Conservation (phyloP, 805 yeast genomes). For the Candida parachauliodes region DNA sequence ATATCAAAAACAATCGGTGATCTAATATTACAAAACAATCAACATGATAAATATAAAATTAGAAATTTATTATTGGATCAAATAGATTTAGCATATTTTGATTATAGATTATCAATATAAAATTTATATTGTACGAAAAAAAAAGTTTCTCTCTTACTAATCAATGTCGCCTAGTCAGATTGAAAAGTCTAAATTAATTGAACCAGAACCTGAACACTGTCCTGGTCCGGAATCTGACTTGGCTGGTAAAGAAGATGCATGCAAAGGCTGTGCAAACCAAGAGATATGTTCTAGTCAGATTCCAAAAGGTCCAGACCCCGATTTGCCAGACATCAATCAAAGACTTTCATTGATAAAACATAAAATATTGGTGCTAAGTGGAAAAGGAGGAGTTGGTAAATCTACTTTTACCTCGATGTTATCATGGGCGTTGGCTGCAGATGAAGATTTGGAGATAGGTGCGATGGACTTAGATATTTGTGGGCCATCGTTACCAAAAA, state of each 20-base stretch:
- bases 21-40: constrained; percentile 28
- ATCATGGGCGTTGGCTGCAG: constrained; percentile 92
- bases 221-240: constrained; percentile 95
- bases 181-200: constrained; percentile 28
- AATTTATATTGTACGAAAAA: constrained; percentile 1
- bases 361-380: constrained; percentile 74
- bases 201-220: constrained; percentile 94
- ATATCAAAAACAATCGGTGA: constrained; percentile 50
- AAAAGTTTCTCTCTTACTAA: neutral
- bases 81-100: constrained; percentile 37
- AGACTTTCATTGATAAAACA: constrained; percentile 66
- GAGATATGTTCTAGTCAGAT: constrained; percentile 77
- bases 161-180: constrained; percentile 22
- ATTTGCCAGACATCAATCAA: constrained; percentile 68
- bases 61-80: constrained; percentile 4
- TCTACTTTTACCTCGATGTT: constrained; percentile 94
- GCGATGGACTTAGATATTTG: constrained; percentile 97
- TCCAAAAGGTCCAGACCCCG: constrained; percentile 95
- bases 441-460: constrained; percentile 78
- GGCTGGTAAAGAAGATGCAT: constrained; percentile 94
- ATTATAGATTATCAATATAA: constrained; percentile 10
- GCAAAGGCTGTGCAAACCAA: constrained; percentile 93
- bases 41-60: neutral
- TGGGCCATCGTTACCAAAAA: constrained; percentile 94
- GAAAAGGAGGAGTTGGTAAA: constrained; percentile 96